Percentiles rank a stretch among this genome's conserved stretches.
These are phyloP conservation scores for Barnettozyma californica DNA, from an alignment of 805 yeast genomes.

Conservation along the genomic window DNA sequence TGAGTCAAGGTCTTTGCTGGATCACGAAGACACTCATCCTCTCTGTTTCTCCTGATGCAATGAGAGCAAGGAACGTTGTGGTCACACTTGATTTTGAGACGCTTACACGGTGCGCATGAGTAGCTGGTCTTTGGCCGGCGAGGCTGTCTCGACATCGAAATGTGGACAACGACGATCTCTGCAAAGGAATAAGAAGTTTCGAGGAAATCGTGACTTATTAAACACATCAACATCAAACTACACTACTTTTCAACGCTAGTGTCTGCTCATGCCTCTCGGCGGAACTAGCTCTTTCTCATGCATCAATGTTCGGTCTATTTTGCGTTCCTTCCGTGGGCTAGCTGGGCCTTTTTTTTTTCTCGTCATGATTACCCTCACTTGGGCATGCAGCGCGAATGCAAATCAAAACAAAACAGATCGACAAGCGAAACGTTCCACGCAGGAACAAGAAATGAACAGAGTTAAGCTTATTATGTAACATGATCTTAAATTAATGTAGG, in stretches of 20 bases:
- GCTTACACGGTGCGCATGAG: slow-evolving; percentile 18
- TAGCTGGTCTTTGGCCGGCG: slow-evolving; percentile 13
- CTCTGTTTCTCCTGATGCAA: slow-evolving; percentile 12
- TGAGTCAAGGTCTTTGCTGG: slow-evolving; percentile 17
- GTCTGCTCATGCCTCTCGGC: not conserved
- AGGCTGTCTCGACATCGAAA: not conserved
- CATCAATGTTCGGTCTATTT: not conserved
- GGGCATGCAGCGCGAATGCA: not conserved
- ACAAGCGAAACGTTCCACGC: not conserved
- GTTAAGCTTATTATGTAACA: too few relatives aligned
- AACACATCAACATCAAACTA: not conserved
- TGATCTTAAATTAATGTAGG: too few relatives aligned
- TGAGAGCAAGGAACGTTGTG: slow-evolving; percentile 17
- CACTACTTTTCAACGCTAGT: not conserved
- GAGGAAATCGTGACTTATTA: not conserved
- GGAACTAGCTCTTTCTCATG: not conserved
- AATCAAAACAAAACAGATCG: not conserved
- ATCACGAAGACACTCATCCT: slow-evolving; percentile 13
- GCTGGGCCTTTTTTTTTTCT: not conserved
- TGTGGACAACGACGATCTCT: not conserved
- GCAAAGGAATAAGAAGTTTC: not conserved
- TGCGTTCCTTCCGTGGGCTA: not conserved
- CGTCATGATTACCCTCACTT: not conserved
- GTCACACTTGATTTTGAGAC: slow-evolving; percentile 18
- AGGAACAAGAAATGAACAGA: not conserved